phyloP scores from a whole-genome alignment of 2,329 filamentous ascomycete genomes.

The Colletotrichum sojae region DNA sequence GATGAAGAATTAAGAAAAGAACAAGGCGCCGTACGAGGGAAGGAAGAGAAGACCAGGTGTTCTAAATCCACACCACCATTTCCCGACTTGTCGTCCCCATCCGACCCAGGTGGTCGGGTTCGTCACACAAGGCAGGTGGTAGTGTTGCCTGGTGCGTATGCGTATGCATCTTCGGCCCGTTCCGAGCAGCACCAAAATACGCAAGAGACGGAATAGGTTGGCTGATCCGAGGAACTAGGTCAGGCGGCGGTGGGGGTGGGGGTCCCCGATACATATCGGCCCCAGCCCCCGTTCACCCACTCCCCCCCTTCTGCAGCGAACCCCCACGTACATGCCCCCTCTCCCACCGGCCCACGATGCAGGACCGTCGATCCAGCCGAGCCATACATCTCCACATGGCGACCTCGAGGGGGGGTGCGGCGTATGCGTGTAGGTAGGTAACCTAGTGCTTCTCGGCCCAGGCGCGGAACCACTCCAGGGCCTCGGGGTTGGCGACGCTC shows the following conservation, averaged over 20 bases:
- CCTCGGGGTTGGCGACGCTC: conserved; percentile 92
- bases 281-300: too few species aligned
- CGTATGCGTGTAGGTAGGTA: not conserved
- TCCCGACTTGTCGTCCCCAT: not conserved
- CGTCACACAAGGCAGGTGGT: not conserved
- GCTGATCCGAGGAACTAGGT: not conserved
- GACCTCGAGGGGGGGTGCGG: not conserved
- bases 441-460: conserved; percentile 75
- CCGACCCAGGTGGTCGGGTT: conserved; percentile 1
- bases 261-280: not conserved
- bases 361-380: not conserved
- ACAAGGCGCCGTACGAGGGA: too few species aligned
- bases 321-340: conserved; percentile 14
- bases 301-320: not conserved
- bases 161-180: conserved; percentile 22
- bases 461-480: conserved; percentile 87
- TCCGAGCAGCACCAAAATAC: conserved; percentile 11
- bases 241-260: not conserved
- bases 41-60: not conserved
- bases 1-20: too few species aligned
- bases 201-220: not conserved
- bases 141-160: not conserved
- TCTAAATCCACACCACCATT: not conserved
- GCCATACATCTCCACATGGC: not conserved
- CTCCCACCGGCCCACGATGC: conserved; percentile 5